These are phyloP conservation scores for Colletotrichum simmondsii DNA, from an alignment of 2,329 filamentous ascomycete genomes.

Conservation along the genomic window DNA sequence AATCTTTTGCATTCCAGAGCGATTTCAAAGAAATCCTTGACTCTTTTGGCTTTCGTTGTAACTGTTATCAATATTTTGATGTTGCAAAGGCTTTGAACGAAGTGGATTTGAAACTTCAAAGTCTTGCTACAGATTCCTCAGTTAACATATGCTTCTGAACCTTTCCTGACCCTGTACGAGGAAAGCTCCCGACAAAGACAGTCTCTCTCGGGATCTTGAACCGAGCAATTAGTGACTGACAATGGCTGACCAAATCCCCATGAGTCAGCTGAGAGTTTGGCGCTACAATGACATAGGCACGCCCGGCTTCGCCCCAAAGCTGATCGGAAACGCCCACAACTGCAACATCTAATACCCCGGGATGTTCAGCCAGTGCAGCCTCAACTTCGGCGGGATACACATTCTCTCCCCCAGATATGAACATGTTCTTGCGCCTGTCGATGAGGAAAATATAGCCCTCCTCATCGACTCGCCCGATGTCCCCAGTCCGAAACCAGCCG, in stretches of 20 bases:
- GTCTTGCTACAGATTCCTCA: constrained; percentile 9
- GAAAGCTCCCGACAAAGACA: constrained; percentile 11
- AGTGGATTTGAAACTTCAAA: not conserved
- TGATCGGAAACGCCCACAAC: constrained; percentile 22
- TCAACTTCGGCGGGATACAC: constrained; percentile 32
- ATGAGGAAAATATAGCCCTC: constrained; percentile 23
- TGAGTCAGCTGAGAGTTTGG: not conserved
- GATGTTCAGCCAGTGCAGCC: constrained; percentile 12
- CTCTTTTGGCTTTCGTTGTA: not conserved
- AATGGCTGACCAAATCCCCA: not conserved
- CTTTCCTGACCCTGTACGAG: constrained; percentile 26
- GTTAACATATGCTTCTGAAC: constrained; percentile 19
- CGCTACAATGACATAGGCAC: constrained; percentile 14
- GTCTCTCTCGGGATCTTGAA: constrained; percentile 25
- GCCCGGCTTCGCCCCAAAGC: constrained; percentile 28
- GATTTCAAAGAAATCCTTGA: too few relatives aligned
- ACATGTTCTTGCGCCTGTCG: constrained; percentile 28
- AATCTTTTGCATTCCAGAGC: constrained; percentile 1
- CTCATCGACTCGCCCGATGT: constrained; percentile 25
- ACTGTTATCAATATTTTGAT: not conserved
- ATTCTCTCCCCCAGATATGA: constrained; percentile 31
- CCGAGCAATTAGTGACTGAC: constrained; percentile 8
- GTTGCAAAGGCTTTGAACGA: not conserved
- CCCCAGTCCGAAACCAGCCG: constrained; percentile 33
- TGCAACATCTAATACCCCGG: constrained; percentile 7